Conservation (phyloP, 768 basidiomycete species). For the Nidularia sp. region DNA sequence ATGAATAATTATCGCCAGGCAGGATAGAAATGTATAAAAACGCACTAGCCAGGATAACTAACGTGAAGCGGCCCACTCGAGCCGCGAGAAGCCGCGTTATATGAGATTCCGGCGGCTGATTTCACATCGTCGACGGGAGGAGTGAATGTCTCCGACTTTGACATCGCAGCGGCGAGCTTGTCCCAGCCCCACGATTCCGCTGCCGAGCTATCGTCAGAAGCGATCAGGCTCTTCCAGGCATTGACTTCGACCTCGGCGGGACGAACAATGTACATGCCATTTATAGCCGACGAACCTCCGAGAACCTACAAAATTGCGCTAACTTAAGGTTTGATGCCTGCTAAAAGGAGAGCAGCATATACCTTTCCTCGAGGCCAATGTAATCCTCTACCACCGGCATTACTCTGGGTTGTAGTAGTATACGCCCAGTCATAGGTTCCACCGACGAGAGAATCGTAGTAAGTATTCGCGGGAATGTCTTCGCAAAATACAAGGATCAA, state of each 20-base stretch:
- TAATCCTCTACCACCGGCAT: slow-evolving; percentile 35
- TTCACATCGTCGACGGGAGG: slow-evolving; percentile 39
- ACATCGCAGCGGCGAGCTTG: slow-evolving; percentile 38
- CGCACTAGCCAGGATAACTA: slow-evolving; percentile 51
- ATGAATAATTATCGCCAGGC: no score
- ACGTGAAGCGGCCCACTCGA: slow-evolving; percentile 39
- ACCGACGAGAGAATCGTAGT: slow-evolving; percentile 44
- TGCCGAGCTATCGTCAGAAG: slow-evolving; percentile 34
- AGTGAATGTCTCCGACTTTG: slow-evolving; percentile 53
- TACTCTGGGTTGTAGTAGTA: slow-evolving; percentile 41
- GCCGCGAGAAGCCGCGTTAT: slow-evolving; percentile 43
- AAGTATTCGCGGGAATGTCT: slow-evolving; percentile 51
- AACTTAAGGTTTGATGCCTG: neutral
- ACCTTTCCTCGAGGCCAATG: slow-evolving; percentile 65
- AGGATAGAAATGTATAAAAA: slow-evolving; percentile 24
- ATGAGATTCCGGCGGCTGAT: slow-evolving; percentile 37
- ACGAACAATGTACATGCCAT: slow-evolving; percentile 64
- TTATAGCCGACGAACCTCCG: slow-evolving; percentile 66
- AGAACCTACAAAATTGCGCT: slow-evolving; percentile 35
- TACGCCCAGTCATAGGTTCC: slow-evolving; percentile 54
- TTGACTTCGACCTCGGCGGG: slow-evolving; percentile 48
- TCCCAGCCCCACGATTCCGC: slow-evolving; percentile 44
- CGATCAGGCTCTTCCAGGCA: slow-evolving; percentile 40
- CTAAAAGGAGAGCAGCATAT: neutral
- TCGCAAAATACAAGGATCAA: neutral